phyloP scores from a whole-genome alignment of 495 filamentous ascomycete genomes.

The Penicillium pulvis region DNA sequence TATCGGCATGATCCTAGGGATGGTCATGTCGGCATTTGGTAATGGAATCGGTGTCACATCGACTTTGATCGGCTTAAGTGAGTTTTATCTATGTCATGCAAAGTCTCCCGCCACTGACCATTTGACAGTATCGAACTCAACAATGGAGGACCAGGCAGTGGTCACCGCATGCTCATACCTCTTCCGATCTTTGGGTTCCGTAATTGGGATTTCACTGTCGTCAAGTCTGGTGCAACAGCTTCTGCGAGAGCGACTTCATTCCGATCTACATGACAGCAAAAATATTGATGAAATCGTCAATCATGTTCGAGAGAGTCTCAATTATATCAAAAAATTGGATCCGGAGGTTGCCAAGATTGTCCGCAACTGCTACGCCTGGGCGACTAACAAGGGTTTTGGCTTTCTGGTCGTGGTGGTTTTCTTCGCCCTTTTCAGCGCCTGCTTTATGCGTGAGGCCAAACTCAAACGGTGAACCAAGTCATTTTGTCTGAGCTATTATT shows the following conservation, averaged over 20 bases:
- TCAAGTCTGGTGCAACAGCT: conserved; percentile 75
- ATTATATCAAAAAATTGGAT: conserved; percentile 69
- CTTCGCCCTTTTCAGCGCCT: conserved; percentile 48
- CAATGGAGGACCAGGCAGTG: conserved; percentile 70
- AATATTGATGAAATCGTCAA: conserved; percentile 72
- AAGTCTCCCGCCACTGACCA: conserved; percentile 6
- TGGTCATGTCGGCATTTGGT: conserved; percentile 56
- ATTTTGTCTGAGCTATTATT: neutral
- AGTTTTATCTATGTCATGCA: conserved; percentile 22
- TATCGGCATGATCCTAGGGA: conserved; percentile 56
- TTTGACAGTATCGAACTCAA: conserved; percentile 66
- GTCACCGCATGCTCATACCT: conserved; percentile 85
- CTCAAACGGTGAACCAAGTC: conserved; percentile 29
- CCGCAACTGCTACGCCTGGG: conserved; percentile 65
- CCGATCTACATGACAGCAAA: conserved; percentile 53
- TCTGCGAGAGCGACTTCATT: conserved; percentile 59
- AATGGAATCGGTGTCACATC: conserved; percentile 73
- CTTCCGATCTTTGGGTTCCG: conserved; percentile 80
- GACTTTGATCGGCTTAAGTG: conserved; percentile 63
- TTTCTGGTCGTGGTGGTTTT: conserved; percentile 47
- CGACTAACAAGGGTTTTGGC: conserved; percentile 50
- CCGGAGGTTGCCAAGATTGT: conserved; percentile 62
- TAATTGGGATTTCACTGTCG: conserved; percentile 69
- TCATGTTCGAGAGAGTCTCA: conserved; percentile 71
- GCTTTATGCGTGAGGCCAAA: conserved; percentile 47